Conservation (phyloP, 345 rosid species). For the Populus tremula region DNA sequence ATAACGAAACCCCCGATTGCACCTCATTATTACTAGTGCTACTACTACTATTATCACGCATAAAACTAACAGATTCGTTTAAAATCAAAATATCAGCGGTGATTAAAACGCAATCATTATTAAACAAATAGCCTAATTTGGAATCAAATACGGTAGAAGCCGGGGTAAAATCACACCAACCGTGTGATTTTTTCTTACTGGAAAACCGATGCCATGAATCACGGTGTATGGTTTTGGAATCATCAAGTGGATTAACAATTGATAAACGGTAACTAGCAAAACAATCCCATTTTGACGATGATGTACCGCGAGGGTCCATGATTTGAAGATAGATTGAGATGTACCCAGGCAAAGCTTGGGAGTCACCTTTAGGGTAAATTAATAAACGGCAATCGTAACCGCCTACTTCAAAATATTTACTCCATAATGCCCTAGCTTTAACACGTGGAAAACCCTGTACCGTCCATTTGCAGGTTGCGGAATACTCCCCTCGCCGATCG, state of each 20-base stretch:
- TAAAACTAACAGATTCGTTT: conserved; percentile 77
- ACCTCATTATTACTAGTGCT: conserved; percentile 40
- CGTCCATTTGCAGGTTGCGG: conserved; percentile 91
- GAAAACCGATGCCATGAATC: conserved; percentile 99
- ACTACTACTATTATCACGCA: conserved; percentile 48
- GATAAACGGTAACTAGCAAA: conserved; percentile 95
- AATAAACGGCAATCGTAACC: conserved; percentile 94
- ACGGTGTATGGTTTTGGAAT: conserved; percentile 82
- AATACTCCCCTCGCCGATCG: conserved; percentile 77
- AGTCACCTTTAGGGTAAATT: conserved; percentile 94
- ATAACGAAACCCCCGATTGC: conserved; percentile 36
- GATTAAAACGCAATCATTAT: conserved; percentile 65
- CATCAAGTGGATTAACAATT: conserved; percentile 68
- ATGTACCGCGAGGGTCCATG: conserved; percentile 90
- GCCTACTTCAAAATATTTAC: conserved; percentile 97
- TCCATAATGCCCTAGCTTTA: conserved; percentile 89
- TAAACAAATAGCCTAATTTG: conserved; percentile 70
- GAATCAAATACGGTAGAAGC: conserved; percentile 77
- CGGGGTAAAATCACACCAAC: conserved; percentile 98
- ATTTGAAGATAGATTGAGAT: conserved; percentile 88
- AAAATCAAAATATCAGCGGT: conserved; percentile 88
- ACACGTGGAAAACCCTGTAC: conserved; percentile 73
- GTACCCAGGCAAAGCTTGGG: conserved; percentile 93
- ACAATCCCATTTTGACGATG: conserved; percentile 92
- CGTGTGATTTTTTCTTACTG: conserved; percentile 93